Percentiles rank a stretch among this genome's conserved stretches.
Evolutionary conservation across 192 early-diverging fungal genomes (phyloP).

Genomic region (Backusella sp.): DNA sequence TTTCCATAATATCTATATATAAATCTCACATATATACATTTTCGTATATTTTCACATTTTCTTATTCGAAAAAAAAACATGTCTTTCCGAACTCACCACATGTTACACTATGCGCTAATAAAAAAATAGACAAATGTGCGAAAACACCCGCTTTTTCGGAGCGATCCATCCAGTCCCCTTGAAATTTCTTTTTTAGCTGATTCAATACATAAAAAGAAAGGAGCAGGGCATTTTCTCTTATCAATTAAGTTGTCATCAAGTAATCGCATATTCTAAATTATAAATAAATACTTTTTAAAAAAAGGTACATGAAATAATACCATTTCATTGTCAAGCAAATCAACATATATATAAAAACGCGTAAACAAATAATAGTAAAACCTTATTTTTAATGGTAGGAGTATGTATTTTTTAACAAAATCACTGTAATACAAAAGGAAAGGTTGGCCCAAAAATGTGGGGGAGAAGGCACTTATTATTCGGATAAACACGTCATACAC

Average conservation of each 20-base stretch:
- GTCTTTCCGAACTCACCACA: background rate
- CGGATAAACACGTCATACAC: background rate
- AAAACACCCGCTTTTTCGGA: slow-evolving; percentile 10
- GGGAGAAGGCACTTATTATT: background rate
- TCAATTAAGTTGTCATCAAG: background rate
- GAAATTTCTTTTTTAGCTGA: slow-evolving; percentile 3
- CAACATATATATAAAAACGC: background rate
- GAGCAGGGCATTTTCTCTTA: background rate
- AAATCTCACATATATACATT: background rate
- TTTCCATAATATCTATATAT: background rate
- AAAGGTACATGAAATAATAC: background rate
- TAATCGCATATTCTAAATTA: background rate
- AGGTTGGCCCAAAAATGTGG: background rate
- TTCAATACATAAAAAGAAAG: background rate
- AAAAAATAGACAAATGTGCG: background rate
- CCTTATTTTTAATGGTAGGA: background rate
- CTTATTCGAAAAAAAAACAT: background rate
- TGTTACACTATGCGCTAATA: background rate
- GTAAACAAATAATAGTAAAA: background rate
- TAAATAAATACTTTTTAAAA: background rate
- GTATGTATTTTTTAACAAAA: background rate
- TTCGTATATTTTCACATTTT: slow-evolving; percentile 4
- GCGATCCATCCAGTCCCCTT: background rate
- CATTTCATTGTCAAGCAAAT: background rate
- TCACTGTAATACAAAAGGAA: background rate